A percentile compares a stretch with the other conserved stretches of the same genome.
Evolutionary conservation across 768 basidiomycete species (phyloP).

Genomic region (Auriculariales sp.): DNA sequence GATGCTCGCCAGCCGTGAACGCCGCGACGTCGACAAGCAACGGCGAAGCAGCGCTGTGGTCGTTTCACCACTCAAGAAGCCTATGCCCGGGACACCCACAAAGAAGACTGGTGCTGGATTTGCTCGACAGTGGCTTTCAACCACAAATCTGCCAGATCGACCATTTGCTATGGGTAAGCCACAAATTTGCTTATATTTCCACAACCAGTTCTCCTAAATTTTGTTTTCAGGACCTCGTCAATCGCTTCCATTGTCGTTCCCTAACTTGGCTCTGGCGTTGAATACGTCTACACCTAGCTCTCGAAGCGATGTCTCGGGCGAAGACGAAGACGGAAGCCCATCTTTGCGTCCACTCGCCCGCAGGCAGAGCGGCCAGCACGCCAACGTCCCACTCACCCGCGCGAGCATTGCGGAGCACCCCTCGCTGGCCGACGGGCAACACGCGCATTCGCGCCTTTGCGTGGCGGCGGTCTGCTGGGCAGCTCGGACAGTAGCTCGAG

Average conservation of each 20-base stretch:
- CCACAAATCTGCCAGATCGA: too few species aligned
- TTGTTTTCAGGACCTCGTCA: slow-evolving; percentile 7
- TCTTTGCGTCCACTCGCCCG: slow-evolving; percentile 10
- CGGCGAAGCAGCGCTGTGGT: slow-evolving; percentile 5
- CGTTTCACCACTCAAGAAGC: slow-evolving; percentile 28
- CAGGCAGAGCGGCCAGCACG: slow-evolving; percentile 14
- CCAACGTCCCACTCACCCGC: slow-evolving; percentile 47
- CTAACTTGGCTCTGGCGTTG: slow-evolving; percentile 25
- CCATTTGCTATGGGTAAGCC: not conserved
- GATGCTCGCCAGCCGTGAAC: slow-evolving; percentile 22
- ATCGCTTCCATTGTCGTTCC: slow-evolving; percentile 51
- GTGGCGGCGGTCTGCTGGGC: too few species aligned
- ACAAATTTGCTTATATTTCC: not conserved
- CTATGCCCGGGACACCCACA: slow-evolving; percentile 68
- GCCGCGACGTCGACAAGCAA: slow-evolving; percentile 15
- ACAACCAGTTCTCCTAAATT: not conserved
- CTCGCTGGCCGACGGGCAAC: too few species aligned
- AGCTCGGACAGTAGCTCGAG: too few species aligned
- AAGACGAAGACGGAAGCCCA: slow-evolving; percentile 45
- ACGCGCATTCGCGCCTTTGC: too few species aligned
- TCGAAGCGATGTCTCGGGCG: slow-evolving; percentile 24
- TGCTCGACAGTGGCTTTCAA: slow-evolving; percentile 13
- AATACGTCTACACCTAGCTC: too few species aligned
- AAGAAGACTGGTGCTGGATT: slow-evolving; percentile 30
- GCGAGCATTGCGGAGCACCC: too few species aligned